Evolutionary conservation across 2,329 filamentous ascomycete species (phyloP), one percentile per base, ranked within the genome.

Genomic region (Fusarium redolens): DNA sequence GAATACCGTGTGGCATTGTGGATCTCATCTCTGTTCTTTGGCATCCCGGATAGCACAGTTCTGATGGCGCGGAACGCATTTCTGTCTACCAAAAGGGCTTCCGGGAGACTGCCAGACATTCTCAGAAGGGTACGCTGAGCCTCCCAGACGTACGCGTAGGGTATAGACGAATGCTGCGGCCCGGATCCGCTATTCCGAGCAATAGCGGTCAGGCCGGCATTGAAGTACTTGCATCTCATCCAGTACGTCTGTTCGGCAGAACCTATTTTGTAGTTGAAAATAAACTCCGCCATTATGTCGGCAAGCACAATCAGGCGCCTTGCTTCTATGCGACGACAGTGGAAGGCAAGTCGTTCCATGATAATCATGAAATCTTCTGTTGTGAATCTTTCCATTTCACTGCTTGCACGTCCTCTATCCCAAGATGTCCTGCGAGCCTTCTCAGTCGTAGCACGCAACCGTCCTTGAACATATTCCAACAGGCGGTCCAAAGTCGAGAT

Each of bases 51-150:
- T 61, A 92, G 78, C 5, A 91, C 87, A 43, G 81, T 74, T 41
- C 87, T 84, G 48, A 92, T 87, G 7, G 89, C 85, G 54, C 83
- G 82, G 64, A 91, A 92, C 25, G 87, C 87, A 3, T 75, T 71
- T 38, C 82, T 82, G 67, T 85, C 84, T 35, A 91, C 84, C n/a
- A 86, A 75, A 7, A 91, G 78, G 7, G 87, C 84, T 12, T 83
- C 84, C 4, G 84, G 77, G 35, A 89, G 81, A 7, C 79, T 78
- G 30, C 85, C 84, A 0, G 89, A 90, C 76, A 87, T 82, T 22
- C 83, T 81, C 30, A 92, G 79, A 33, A 92, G 80, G 9, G 84
- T 79, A 52, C 84, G 86, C 69, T 91, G 88, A 0, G 89, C 89
- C 61, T 86, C 83, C 90, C 90, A 92, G 40, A 81, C 78, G 68